Evolutionary conservation across 1,284 basidiomycete species (phyloP).

Genomic region (Volvariella surrecta): DNA sequence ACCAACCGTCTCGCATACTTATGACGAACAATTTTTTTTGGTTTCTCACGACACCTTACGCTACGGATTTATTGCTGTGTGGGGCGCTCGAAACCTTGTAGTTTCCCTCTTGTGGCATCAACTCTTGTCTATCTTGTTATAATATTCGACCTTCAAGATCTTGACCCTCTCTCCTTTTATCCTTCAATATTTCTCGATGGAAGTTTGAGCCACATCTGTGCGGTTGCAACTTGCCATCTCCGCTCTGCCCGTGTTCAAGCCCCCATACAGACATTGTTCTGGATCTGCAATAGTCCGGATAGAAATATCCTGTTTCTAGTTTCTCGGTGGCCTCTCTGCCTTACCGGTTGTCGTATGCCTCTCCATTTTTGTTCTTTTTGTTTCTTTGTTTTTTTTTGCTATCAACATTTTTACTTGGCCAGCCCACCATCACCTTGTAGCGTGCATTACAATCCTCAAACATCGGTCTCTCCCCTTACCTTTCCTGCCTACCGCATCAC

Average conservation of each 20-base stretch:
- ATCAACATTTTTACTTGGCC: too few species aligned
- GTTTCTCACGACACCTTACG: conserved; percentile 18
- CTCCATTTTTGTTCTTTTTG: too few species aligned
- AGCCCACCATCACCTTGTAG: too few species aligned
- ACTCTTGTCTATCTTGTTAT: neutral
- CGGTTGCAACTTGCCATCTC: too few species aligned
- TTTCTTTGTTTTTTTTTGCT: too few species aligned
- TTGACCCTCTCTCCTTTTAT: neutral
- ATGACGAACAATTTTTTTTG: conserved; percentile 7
- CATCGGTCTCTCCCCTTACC: too few species aligned
- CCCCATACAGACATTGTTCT: too few species aligned
- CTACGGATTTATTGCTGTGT: conserved; percentile 1
- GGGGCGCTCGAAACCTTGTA: conserved; percentile 3
- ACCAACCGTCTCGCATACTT: conserved; percentile 6
- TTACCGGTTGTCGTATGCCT: too few species aligned
- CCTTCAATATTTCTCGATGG: too few species aligned
- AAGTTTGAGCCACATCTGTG: too few species aligned
- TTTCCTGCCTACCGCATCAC: too few species aligned
- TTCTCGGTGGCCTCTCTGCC: conserved; percentile 4
- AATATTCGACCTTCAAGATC: neutral
- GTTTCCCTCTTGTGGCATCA: neutral
- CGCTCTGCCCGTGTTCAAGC: conserved; percentile 8
- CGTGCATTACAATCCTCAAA: too few species aligned
- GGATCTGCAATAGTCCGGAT: neutral
- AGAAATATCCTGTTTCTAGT: conserved; percentile 1